A percentile compares a stretch with the other conserved stretches of the same genome.
Evolutionary conservation across 2,329 filamentous ascomycete genomes (phyloP).

Genomic region (Venturia asperata): DNA sequence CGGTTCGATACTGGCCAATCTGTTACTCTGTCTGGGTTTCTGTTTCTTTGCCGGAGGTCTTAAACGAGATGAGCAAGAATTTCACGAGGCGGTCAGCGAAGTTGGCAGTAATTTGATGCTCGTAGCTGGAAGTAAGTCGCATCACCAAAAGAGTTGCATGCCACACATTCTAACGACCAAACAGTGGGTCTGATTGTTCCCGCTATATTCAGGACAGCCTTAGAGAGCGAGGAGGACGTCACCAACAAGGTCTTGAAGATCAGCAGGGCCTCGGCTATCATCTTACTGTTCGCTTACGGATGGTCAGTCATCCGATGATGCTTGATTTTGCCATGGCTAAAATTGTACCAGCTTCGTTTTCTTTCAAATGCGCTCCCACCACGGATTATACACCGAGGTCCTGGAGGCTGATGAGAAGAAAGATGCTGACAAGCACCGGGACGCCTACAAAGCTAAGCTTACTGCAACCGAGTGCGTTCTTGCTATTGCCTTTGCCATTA

Average conservation of each 20-base stretch:
- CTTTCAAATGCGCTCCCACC: conserved; percentile 70
- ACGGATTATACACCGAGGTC: conserved; percentile 69
- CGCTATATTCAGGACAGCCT: conserved; percentile 46
- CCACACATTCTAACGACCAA: conserved; percentile 24
- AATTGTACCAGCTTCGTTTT: conserved; percentile 43
- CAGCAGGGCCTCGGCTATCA: conserved; percentile 59
- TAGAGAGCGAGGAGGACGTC: conserved; percentile 36
- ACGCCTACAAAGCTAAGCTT: conserved; percentile 57
- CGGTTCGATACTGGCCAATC: conserved; percentile 74
- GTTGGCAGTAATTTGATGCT: conserved; percentile 70
- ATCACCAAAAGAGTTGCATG: conserved; percentile 36
- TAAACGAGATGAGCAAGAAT: conserved; percentile 58
- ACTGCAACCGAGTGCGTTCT: conserved; percentile 66
- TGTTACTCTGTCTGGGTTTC: conserved; percentile 69
- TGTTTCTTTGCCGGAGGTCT: conserved; percentile 76
- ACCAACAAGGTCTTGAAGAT: conserved; percentile 46
- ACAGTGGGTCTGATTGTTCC: conserved; percentile 43
- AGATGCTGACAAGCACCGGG: conserved; percentile 57
- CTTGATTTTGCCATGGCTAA: background rate
- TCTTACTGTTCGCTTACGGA: conserved; percentile 62
- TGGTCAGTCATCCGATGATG: conserved; percentile 21
- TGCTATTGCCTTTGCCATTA: conserved; percentile 57
- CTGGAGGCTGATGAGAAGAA: conserved; percentile 63
- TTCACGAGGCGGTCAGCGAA: conserved; percentile 70
- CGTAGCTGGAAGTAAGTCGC: conserved; percentile 57